Evolutionary conservation across 768 basidiomycete genomes (phyloP).

Genomic region (Calocybe cyanea): DNA sequence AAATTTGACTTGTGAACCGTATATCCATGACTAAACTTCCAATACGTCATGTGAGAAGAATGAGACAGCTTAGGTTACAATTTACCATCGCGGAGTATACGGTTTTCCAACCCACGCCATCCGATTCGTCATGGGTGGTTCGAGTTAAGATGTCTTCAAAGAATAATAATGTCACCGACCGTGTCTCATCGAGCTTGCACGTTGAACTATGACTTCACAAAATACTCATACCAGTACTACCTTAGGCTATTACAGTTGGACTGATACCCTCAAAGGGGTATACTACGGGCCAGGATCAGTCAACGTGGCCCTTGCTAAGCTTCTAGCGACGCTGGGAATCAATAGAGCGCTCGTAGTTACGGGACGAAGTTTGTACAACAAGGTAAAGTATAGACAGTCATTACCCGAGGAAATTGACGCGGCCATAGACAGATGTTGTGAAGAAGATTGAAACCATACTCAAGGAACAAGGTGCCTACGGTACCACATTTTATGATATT

Average conservation of each 20-base stretch:
- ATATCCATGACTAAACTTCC: too few species aligned
- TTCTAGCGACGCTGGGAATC: slow-evolving; percentile 49
- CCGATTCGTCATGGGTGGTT: too few species aligned
- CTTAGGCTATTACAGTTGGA: slow-evolving; percentile 63
- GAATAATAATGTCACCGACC: too few species aligned
- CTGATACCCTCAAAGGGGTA: slow-evolving; percentile 62
- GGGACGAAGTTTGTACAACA: slow-evolving; percentile 61
- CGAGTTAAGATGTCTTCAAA: too few species aligned
- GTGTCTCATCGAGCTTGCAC: too few species aligned
- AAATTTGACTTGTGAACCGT: too few species aligned
- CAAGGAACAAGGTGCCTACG: slow-evolving; percentile 54
- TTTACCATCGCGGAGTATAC: too few species aligned
- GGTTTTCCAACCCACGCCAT: too few species aligned
- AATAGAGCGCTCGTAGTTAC: slow-evolving; percentile 71
- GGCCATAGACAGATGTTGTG: slow-evolving; percentile 55
- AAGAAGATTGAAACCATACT: slow-evolving; percentile 53
- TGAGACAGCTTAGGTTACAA: too few species aligned
- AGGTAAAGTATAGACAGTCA: slow-evolving; percentile 34
- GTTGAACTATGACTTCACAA: slow-evolving; percentile 19
- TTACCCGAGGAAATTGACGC: neutral
- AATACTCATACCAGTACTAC: slow-evolving; percentile 13
- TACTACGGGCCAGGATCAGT: slow-evolving; percentile 72
- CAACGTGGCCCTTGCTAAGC: slow-evolving; percentile 57
- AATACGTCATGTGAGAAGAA: too few species aligned
- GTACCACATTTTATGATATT: slow-evolving; percentile 68